Evolutionary conservation across 1,139 yeast genomes (phyloP), one percentile per base, ranked within the genome.

Genomic region (Debaryomyces fabryi): DNA sequence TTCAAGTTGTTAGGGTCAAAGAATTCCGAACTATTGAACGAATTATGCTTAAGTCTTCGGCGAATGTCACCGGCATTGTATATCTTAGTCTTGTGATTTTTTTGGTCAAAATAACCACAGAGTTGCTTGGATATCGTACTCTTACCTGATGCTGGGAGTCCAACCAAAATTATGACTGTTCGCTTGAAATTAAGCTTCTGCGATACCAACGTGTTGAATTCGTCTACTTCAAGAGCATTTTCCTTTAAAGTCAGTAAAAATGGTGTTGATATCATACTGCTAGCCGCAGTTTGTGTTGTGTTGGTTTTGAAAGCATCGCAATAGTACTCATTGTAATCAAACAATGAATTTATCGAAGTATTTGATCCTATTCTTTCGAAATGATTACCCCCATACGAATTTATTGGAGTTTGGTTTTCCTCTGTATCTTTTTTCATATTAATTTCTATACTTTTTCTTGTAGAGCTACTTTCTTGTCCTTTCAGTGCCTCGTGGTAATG

Each of bases 61-160:
- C 91, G 67, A 52, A 81, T 76, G 56, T 81, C 74, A 36, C 86
- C 86, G 46, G 88, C 83, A 60, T 81, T 79, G 64, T 76, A 76
- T 25, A 78, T 67, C 51, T 69, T 65, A 20, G 75, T 58, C 47
- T 70, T 64, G 38, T 66, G 65, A 46, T 57, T 63, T 37, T 64
- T 56, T 39, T 60, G 54, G 45, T 66, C 68, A 37, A 83, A 65
- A 52, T 64, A 75, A 8, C 70, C 61, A 25, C 74, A 71, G 42
- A 85, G 62, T 55, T 83, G 84, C 39, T 71, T 71, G 37, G 85
- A 77, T 15, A 85, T 69, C 8, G 90, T 82, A 20, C 88, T 82
- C 64, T 86, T 86, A 2, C 91, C 92, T 21, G 81, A 73, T 0
- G 91, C 91, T 0, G 92, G 91, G 42, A 86, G 68, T 0, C 91